Base-by-base conservation (phyloP, 2,329 filamentous ascomycete species). In the Cladosporium sp. region DNA sequence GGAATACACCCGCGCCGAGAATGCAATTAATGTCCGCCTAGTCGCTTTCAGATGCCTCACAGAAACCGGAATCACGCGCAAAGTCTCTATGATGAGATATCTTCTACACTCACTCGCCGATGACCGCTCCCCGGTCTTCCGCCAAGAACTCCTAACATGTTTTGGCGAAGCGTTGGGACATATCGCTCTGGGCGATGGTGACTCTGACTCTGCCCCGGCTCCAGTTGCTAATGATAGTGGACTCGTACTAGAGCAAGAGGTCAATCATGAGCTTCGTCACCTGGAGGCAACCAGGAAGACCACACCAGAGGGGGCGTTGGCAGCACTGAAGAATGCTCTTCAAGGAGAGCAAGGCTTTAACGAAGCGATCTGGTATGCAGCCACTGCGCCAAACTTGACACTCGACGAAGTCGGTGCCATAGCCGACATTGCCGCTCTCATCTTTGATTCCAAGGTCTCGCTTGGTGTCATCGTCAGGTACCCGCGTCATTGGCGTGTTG, bases 221-320 rank as follows among this genome's bases (percentile, higher is more conserved):
- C 56, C 67, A 6, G 53, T 61, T 12, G 64, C 69, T 20, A 56
- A 60, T 11, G 69, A 71, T 40, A 70, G 70, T 38, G 68, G 67
- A 12, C 65, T 85, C n/a, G 74, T 83, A 20, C 75, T 85, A 41
- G 80, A 83, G 57, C 75, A 79, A 60, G 79, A 79, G 51, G 71
- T 70, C 5, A 52, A 48, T n/a, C 76, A 73, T 1, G 73, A 78
- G 44, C 68, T 72, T 17, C 76, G 79, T n/a, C 73, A 76, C 53
- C 71, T 75, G 1, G 76, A 79, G 53, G 67, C 80, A 20, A 77
- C 75, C 2, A 73, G 82, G 43, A 76, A 72, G 55, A 74, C 56
- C 1, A 81, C 74, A 3, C 69, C 83, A n/a, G 73, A 78, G 22
- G 80, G 80, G 27, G 82, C 82, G 5, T 65, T 83, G 19, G 71